phyloP scores from a whole-genome alignment of 2,329 filamentous ascomycete species.

The Colletotrichum zoysiae region DNA sequence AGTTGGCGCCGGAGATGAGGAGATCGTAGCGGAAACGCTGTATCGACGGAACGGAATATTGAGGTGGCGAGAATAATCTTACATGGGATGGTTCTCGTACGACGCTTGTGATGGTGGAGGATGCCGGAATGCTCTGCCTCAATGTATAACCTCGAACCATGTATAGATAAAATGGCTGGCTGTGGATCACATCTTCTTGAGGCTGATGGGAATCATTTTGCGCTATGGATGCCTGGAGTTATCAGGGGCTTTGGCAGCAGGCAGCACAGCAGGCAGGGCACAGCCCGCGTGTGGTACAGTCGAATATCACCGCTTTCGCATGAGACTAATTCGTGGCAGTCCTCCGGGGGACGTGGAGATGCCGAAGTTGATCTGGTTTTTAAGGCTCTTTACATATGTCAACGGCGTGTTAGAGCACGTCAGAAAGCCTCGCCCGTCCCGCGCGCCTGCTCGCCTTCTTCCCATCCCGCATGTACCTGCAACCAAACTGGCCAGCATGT shows the following conservation, averaged over 20 bases:
- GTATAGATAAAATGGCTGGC: not conserved
- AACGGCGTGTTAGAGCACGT: not conserved
- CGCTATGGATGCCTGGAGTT: not conserved
- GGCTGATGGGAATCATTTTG: not conserved
- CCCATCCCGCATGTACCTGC: no score
- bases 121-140: no score
- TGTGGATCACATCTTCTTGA: not conserved
- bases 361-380: not conserved
- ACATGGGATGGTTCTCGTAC: not conserved
- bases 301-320: not conserved
- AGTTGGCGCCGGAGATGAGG: slow-evolving; percentile 4
- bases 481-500: not conserved
- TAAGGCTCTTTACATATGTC: not conserved
- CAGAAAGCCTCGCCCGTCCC: not conserved
- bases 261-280: not conserved
- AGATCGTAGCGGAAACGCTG: not conserved
- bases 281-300: not conserved
- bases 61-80: not conserved
- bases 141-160: not conserved
- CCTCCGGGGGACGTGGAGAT: not conserved
- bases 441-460: not conserved
- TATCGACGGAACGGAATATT: not conserved
- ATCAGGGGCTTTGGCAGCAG: not conserved
- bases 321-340: not conserved
- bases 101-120: not conserved